These are phyloP conservation scores for Cyberlindnera mycetangii DNA, from an alignment of 805 yeast species.

Conservation along the genomic window DNA sequence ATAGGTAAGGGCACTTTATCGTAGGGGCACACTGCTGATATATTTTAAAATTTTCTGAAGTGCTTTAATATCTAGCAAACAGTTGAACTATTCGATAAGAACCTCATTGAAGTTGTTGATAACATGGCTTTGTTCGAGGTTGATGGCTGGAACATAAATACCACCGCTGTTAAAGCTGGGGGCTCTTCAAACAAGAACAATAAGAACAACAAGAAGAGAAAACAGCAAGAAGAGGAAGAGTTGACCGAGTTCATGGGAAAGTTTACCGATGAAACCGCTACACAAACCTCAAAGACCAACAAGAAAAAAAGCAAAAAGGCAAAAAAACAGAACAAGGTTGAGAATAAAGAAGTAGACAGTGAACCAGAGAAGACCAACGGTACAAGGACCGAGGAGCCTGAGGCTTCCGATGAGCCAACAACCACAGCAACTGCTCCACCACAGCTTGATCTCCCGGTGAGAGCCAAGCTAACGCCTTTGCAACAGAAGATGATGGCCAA, in stretches of 20 bases:
- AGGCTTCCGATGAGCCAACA: conserved; percentile 10
- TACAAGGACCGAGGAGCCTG: conserved; percentile 1
- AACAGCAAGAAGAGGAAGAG: conserved; percentile 15
- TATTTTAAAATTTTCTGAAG: no score
- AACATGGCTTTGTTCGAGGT: conserved; percentile 72
- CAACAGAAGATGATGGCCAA: conserved; percentile 96
- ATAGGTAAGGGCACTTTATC: neutral
- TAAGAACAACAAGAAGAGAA: conserved; percentile 29
- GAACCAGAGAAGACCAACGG: neutral
- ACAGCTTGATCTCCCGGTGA: conserved; percentile 23
- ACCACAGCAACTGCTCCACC: conserved; percentile 14
- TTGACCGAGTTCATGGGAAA: conserved; percentile 2
- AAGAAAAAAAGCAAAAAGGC: conserved; percentile 15
- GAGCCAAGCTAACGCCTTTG: conserved; percentile 69
- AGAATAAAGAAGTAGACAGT: neutral
- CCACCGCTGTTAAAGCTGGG: conserved; percentile 48
- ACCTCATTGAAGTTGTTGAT: neutral
- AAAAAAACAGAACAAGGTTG: conserved; percentile 9
- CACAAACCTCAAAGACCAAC: conserved; percentile 3
- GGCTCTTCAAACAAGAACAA: conserved; percentile 27
- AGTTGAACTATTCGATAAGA: no score
- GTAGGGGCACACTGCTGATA: neutral
- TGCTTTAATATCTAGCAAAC: no score
- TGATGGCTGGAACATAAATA: conserved; percentile 76
- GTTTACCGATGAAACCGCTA: neutral